A percentile compares a stretch with the other conserved stretches of the same genome.
These are phyloP conservation scores for Russula sp. DNA, from an alignment of 768 basidiomycete genomes.

Conservation along the genomic window DNA sequence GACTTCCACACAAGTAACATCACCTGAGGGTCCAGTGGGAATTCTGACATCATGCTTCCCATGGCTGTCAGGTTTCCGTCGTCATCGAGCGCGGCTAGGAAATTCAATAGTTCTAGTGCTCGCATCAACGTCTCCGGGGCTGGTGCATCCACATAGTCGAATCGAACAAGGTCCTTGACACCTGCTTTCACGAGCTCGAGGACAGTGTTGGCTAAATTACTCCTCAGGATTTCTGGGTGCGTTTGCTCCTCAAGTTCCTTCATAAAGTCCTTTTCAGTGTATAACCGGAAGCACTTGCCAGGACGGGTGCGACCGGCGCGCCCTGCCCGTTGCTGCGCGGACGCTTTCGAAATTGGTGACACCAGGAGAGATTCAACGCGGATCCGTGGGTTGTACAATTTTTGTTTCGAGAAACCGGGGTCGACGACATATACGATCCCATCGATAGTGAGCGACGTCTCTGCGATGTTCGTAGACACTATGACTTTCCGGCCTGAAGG, in stretches of 20 bases:
- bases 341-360: constrained; percentile 93
- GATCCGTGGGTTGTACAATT: constrained; percentile 96
- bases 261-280: constrained; percentile 97
- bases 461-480: constrained; percentile 94
- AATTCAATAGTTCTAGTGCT: constrained; percentile 90
- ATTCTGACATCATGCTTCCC: constrained; percentile 93
- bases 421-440: constrained; percentile 99
- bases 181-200: constrained; percentile 93
- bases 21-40: constrained; percentile 97
- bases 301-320: constrained; percentile 95
- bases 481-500: constrained; percentile 92
- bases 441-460: constrained; percentile 96
- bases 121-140: constrained; percentile 97
- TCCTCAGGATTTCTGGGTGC: constrained; percentile 90
- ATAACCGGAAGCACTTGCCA: constrained; percentile 95
- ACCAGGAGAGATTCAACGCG: constrained; percentile 92
- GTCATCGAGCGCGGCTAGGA: constrained; percentile 87
- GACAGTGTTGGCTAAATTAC: constrained; percentile 90
- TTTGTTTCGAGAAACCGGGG: constrained; percentile 96
- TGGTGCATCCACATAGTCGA: constrained; percentile 89
- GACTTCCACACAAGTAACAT: not conserved
- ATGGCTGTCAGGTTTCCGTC: constrained; percentile 86
- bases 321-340: constrained; percentile 92
- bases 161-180: constrained; percentile 84
- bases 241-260: constrained; percentile 95